Evolutionary conservation across 805 yeast species (phyloP).

Genomic region (Yamadazyma tumulicola): DNA sequence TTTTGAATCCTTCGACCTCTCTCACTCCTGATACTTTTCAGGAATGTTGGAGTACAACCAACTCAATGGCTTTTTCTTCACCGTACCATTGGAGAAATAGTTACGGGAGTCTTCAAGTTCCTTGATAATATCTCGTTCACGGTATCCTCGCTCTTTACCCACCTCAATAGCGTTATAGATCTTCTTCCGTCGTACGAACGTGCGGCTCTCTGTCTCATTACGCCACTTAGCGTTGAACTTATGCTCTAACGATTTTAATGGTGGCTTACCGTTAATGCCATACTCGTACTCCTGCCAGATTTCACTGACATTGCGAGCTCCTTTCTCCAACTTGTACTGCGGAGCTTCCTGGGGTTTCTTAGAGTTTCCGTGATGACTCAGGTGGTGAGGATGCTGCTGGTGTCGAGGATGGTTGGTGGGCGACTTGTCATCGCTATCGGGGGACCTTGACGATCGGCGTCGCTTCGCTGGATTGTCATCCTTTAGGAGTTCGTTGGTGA

Average conservation of each 20-base stretch:
- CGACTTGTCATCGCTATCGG: constrained; percentile 7
- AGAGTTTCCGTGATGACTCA: no score
- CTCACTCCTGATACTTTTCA: constrained; percentile 19
- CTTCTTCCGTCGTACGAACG: constrained; percentile 51
- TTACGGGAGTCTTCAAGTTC: constrained; percentile 45
- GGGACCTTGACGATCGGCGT: constrained; percentile 9
- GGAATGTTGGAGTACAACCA: constrained; percentile 31
- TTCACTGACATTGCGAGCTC: constrained; percentile 39
- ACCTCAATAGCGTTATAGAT: constrained; percentile 53
- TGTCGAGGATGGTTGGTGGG: no score
- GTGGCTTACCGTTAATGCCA: constrained; percentile 51
- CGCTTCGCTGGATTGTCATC: constrained; percentile 2
- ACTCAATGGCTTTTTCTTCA: constrained; percentile 30
- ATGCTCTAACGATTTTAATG: constrained; percentile 46
- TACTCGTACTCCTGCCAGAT: constrained; percentile 57
- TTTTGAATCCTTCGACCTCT: no score
- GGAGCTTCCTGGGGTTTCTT: constrained; percentile 15
- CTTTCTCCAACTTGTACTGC: constrained; percentile 23
- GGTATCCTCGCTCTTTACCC: constrained; percentile 44
- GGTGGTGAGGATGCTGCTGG: no score
- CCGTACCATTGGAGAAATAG: constrained; percentile 35
- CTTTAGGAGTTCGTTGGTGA: constrained; percentile 3
- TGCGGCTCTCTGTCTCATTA: constrained; percentile 50
- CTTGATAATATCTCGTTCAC: constrained; percentile 41
- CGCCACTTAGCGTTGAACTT: constrained; percentile 56